phyloP scores from a whole-genome alignment of 805 yeast species.

The Teunomyces pallodes region DNA sequence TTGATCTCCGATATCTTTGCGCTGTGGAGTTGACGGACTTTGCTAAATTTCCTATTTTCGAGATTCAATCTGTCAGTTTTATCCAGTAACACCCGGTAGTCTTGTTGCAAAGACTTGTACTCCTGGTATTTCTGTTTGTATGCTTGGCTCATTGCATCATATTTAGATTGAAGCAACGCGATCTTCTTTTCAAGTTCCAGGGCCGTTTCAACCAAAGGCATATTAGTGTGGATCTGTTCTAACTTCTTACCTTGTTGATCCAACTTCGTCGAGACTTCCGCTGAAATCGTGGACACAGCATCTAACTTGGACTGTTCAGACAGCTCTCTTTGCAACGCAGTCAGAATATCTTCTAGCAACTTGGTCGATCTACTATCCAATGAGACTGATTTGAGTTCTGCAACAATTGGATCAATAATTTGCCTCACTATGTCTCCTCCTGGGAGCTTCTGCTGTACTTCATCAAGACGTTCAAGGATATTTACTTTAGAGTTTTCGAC shows the following conservation, averaged over 20 bases:
- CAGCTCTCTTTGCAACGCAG: background rate
- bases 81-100: slow-evolving; percentile 18
- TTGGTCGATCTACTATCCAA: slow-evolving; percentile 17
- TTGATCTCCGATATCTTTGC: slow-evolving; percentile 15
- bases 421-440: slow-evolving; percentile 12
- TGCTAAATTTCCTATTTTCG: slow-evolving; percentile 9
- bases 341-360: slow-evolving; percentile 14
- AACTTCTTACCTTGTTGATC: background rate
- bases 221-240: background rate
- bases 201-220: background rate
- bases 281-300: background rate
- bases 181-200: slow-evolving; percentile 3
- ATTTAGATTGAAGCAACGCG: slow-evolving; percentile 7
- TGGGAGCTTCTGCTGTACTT: slow-evolving; percentile 6
- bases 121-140: slow-evolving; percentile 25
- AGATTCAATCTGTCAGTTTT: slow-evolving; percentile 11
- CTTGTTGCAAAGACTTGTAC: slow-evolving; percentile 18
- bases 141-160: slow-evolving; percentile 15
- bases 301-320: slow-evolving; percentile 4
- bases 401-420: slow-evolving; percentile 25
- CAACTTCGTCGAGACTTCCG: background rate
- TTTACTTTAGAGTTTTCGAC: background rate
- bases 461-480: background rate
- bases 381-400: slow-evolving; percentile 23
- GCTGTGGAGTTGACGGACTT: slow-evolving; percentile 23